Evolutionary conservation across 2,329 filamentous ascomycete species (phyloP).

Genomic region (Chaetomium sp.): DNA sequence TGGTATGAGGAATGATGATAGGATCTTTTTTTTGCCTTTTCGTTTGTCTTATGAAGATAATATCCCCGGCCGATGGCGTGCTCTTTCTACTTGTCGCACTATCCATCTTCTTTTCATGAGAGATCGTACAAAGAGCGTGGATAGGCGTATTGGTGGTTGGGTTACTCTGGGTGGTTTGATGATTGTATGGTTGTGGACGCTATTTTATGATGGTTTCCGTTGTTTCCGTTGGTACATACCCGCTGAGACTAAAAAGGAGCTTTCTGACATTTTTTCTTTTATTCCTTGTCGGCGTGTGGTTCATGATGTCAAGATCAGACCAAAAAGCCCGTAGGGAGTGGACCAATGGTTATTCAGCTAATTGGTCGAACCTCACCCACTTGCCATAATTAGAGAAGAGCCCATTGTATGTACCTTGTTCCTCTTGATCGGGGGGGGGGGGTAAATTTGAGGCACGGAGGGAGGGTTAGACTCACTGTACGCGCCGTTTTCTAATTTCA

Average conservation of each 20-base stretch:
- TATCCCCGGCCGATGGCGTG: conserved; percentile 5
- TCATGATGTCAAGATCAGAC: too few relatives aligned
- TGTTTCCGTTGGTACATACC: neutral
- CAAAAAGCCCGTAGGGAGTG: too few relatives aligned
- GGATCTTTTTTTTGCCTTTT: neutral
- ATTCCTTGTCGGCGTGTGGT: too few relatives aligned
- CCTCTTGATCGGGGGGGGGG: too few relatives aligned
- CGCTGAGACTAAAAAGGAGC: neutral
- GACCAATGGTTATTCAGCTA: too few relatives aligned
- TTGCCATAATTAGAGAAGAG: too few relatives aligned
- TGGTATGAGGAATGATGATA: neutral
- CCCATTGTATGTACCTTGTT: too few relatives aligned
- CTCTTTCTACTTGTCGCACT: conserved; percentile 1
- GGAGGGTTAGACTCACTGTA: too few relatives aligned
- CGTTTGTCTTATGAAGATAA: conserved; percentile 10
- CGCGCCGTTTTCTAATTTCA: too few relatives aligned
- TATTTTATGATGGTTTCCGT: neutral
- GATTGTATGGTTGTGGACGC: neutral
- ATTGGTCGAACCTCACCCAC: too few relatives aligned
- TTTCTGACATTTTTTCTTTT: neutral
- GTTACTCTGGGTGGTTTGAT: neutral
- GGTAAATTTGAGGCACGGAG: too few relatives aligned
- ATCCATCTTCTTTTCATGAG: neutral
- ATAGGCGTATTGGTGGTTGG: conserved; percentile 2
- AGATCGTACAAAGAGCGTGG: conserved; percentile 8